phyloP scores from a whole-genome alignment of 805 yeast species.

The Cyberlindnera mycetangii region DNA sequence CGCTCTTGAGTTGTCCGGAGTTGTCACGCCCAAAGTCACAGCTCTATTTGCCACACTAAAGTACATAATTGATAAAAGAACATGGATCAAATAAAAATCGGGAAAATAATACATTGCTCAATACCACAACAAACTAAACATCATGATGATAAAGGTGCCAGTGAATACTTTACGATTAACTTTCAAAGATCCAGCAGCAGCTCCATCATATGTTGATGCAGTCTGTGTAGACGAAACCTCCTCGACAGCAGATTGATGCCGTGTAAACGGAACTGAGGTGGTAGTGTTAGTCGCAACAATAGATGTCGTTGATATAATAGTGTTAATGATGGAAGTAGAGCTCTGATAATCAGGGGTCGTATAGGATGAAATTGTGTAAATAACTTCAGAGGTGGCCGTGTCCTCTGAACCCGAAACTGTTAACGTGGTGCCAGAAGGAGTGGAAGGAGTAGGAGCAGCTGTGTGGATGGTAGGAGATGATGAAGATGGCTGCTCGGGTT shows the following conservation, averaged over 20 bases:
- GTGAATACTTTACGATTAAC: background rate
- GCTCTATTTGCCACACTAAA: too few species aligned
- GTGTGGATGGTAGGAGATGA: background rate
- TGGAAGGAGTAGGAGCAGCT: background rate
- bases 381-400: constrained; percentile 1
- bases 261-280: background rate
- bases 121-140: background rate
- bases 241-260: background rate
- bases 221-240: background rate
- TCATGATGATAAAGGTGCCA: background rate
- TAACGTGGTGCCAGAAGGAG: background rate
- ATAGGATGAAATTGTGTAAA: constrained; percentile 17
- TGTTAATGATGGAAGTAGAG: background rate
- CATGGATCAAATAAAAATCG: too few species aligned
- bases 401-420: background rate
- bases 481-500: background rate
- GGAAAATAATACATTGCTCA: too few species aligned
- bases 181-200: constrained; percentile 4
- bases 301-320: background rate
- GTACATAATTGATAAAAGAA: background rate
- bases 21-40: too few species aligned
- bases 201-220: constrained; percentile 10
- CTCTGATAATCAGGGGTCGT: constrained; percentile 4
- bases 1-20: constrained; percentile 15
- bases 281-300: background rate